Percentiles rank a stretch among this genome's conserved stretches.
Evolutionary conservation across 163 green algal species (phyloP).

Genomic region (Scenedesmus sp.): DNA sequence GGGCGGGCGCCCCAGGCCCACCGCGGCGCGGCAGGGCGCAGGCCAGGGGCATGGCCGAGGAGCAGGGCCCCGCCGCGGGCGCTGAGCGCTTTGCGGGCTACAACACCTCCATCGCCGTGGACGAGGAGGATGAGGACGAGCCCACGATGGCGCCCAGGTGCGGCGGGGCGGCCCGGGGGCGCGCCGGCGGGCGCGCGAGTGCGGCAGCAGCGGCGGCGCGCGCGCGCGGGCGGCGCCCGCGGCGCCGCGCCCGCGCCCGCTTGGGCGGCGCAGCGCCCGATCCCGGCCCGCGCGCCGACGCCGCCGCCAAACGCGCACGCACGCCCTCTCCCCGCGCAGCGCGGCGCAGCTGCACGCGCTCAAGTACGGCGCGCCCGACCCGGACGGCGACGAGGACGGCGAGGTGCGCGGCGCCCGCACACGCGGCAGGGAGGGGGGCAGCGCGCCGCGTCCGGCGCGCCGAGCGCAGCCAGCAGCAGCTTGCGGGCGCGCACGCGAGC

Average conservation of each 20-base stretch:
- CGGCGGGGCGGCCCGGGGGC: no score
- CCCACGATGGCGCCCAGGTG: conserved; percentile 40
- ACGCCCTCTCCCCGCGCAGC: no score
- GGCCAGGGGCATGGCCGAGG: conserved; percentile 21
- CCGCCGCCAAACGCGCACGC: no score
- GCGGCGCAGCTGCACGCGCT: conserved; percentile 31
- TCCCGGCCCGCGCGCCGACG: no score
- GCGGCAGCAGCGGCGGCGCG: neutral
- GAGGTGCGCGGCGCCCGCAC: neutral
- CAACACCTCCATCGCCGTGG: conserved; percentile 26
- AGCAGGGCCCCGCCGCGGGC: conserved; percentile 15
- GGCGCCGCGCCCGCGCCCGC: no score
- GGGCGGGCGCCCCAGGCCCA: no score
- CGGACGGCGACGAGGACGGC: conserved; percentile 34
- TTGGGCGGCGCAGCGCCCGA: no score
- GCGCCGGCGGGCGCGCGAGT: no score
- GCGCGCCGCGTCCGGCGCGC: no score
- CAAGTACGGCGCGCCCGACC: conserved; percentile 32
- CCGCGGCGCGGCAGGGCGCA: conserved; percentile 9
- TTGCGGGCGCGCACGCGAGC: conserved; percentile 27
- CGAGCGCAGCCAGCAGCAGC: neutral
- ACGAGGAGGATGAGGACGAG: conserved; percentile 51
- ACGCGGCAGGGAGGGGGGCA: no score
- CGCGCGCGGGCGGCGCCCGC: no score
- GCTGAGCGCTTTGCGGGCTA: conserved; percentile 15